Conservation (phyloP, 129 eudicot species). For the Flaveria robusta region DNA sequence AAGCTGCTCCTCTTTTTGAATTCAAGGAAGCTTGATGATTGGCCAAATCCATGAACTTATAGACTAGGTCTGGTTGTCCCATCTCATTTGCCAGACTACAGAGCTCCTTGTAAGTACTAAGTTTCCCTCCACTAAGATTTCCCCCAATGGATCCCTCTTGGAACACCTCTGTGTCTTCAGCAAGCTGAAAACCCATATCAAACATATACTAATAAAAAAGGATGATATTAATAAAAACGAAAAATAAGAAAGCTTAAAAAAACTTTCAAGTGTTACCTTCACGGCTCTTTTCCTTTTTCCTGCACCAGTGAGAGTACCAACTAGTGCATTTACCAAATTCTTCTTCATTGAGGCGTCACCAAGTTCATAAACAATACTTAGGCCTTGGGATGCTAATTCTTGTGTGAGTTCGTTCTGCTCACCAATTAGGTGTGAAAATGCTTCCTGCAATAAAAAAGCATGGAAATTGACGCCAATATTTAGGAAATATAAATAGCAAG, state of each 20-base stretch:
- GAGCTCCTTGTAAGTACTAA: conserved; percentile 94
- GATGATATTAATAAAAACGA: neutral
- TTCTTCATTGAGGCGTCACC: conserved; percentile 90
- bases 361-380: conserved; percentile 92
- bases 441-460: conserved; percentile 64
- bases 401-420: conserved; percentile 96
- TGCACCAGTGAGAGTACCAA: conserved; percentile 93
- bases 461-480: conserved; percentile 2
- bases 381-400: conserved; percentile 96
- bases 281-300: conserved; percentile 98
- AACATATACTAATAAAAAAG: conserved; percentile 1
- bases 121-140: conserved; percentile 86
- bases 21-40: conserved; percentile 89
- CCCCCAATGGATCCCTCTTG: conserved; percentile 92
- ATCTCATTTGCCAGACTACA: conserved; percentile 96
- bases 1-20: conserved; percentile 98
- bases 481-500: conserved; percentile 14
- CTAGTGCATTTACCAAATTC: conserved; percentile 87
- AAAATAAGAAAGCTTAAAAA: neutral
- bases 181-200: conserved; percentile 57
- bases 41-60: conserved; percentile 97
- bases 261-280: conserved; percentile 49
- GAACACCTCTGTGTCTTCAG: conserved; percentile 92
- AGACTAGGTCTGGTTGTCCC: conserved; percentile 96
- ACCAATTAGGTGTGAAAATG: conserved; percentile 89